Base-by-base conservation (phyloP, 1,139 yeast genomes). In the Hansenula sp. region DNA sequence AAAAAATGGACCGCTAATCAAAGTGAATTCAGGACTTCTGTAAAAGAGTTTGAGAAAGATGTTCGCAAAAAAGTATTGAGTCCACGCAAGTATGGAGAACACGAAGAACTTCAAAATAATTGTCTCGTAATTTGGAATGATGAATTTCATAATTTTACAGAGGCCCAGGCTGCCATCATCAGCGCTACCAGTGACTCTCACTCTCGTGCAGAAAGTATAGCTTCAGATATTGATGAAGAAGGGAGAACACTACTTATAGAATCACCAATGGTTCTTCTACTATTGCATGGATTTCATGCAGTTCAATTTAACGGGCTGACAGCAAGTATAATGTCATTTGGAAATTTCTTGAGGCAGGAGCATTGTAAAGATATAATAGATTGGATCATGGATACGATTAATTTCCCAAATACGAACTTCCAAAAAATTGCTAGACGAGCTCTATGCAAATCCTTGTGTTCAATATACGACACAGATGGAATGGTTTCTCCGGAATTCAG, bases 61-160 rank as follows among this genome's bases (percentile, higher is more conserved):
- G 9, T 44, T 2, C 14, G 30, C 2, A 14, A 16, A 8, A 37
- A 39, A 4, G 29, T 36, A 12, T 14, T 32, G 3, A 46, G 46
- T 4, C 37, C 37, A 32, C 33, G 31, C 10, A 32, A 38, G 19
- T 32, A 16, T 20, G 59, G 57, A 8, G 53, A 47, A 27, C 50
- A 44, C 14, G 44, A 47, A 14, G 44, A 41, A 3, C 42, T 46
- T 11, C 40, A 44, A 9, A 51, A 46, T 33, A 44, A 75, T 66
- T 62, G 66, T 36, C 66, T 80, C 27, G 58, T 81, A 19, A 63
- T 83, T 18, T 84, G 89, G 83, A 84, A 84, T 56, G 94, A 84
- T 53, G 92, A 84, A 53, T 69, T 67, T 47, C 92, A 84, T 55
- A 73, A 77, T 51, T 73, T 72, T 48, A 66, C 70, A 2, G 65